Evolutionary conservation across 2,329 filamentous ascomycete genomes (phyloP), one percentile per base, ranked within the genome.

Genomic region (Colletotrichum sojae): DNA sequence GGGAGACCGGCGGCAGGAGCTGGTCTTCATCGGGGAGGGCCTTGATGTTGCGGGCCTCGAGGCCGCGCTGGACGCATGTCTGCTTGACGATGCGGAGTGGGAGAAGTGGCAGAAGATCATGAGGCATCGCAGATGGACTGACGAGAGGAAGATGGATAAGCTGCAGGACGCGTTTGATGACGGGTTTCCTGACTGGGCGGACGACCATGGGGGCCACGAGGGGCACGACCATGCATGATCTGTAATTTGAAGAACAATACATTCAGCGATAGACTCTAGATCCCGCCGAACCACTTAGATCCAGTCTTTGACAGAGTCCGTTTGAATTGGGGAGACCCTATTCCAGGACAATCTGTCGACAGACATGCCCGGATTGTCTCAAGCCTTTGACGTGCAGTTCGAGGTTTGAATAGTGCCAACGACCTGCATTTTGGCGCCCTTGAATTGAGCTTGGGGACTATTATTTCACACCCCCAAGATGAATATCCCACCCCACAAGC

Each of bases 11-110:
- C 83, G 91, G 2, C 91, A 94, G 75, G 91, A 94, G 76, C 76
- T 94, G 6, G 91, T 94, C 3, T 92, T 94, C 69, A 93, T 94
- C 66, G 91, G 91, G 0, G 90, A 93, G 77, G 83, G 84, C 5
- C 82, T 94, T 15, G 83, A 92, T 57, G 74, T 83, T 1, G 74
- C 76, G 5, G 83, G 80, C 0, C 79, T 94, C 16, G 86, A 84
- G 25, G 78, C 77, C 5, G 76, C 85, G 40, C 76, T 94, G 4
- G 88, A 94, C 73, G 78, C 76, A 2, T 93, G 91, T 73, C 76
- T 93, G 25, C 76, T 94, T 3, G 84, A 84, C n/a, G 86, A 91
- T 22, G 76, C 76, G 0, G 91, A 94, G 77, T 87, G 86, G 75
- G 76, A 75, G 36, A 76, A 81, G 73, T 89, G 89, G 83, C 82